Evolutionary conservation across 768 basidiomycete genomes (phyloP).

Genomic region (Pulveroboletus sp.): DNA sequence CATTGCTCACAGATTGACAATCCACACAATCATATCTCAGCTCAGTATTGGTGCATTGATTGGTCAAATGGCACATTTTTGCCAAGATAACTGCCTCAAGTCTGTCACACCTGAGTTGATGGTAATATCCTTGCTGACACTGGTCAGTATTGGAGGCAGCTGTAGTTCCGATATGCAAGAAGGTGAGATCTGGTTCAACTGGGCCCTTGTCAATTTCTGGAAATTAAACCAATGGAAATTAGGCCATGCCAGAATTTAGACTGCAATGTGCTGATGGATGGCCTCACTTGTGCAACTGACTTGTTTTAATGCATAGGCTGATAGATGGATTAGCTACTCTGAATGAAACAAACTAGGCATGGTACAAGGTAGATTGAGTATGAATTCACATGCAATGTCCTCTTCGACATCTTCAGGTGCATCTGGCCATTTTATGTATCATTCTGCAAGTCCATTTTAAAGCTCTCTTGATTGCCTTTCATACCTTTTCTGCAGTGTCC

Average conservation of each 20-base stretch:
- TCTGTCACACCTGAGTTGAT: conserved; percentile 81
- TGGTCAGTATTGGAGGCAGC: not conserved
- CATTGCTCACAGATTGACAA: conserved; percentile 64
- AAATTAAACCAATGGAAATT: conserved; percentile 92
- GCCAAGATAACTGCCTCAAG: conserved; percentile 93
- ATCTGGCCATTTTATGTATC: no score
- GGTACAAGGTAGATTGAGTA: conserved; percentile 66
- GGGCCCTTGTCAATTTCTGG: conserved; percentile 97
- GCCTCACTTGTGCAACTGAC: no score
- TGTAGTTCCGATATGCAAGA: conserved; percentile 42
- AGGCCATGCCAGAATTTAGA: no score
- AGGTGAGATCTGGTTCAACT: conserved; percentile 95
- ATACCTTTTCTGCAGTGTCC: no score
- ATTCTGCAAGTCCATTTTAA: no score
- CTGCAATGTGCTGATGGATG: no score
- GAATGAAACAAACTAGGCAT: no score
- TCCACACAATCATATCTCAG: conserved; percentile 85
- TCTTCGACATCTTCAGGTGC: conserved; percentile 33
- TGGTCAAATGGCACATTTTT: conserved; percentile 78
- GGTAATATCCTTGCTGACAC: conserved; percentile 53
- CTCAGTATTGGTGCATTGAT: conserved; percentile 87
- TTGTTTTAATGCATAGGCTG: no score
- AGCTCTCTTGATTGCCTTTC: no score
- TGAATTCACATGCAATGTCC: conserved; percentile 58
- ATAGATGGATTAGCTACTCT: no score